Conservation (phyloP, 1,284 basidiomycete species). For the Ganoderma resinaceum region DNA sequence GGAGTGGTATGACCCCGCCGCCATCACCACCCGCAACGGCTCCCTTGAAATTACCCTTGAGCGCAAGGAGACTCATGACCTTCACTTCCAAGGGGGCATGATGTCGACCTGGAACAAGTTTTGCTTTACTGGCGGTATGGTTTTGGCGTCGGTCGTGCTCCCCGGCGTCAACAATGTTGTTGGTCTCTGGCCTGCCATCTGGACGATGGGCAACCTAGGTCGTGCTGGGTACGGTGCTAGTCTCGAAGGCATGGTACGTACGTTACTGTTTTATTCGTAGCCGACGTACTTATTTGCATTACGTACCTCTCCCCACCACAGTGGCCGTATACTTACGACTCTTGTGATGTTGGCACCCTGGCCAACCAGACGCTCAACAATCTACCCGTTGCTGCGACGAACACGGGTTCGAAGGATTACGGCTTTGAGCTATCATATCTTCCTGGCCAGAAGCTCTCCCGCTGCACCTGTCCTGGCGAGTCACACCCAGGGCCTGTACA, state of each 20-base stretch:
- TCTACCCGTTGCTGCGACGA: conserved; percentile 47
- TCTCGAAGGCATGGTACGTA: conserved; percentile 55
- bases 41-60: conserved; percentile 82
- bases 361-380: conserved; percentile 54
- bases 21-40: conserved; percentile 82
- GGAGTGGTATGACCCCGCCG: conserved; percentile 82
- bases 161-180: conserved; percentile 72
- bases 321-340: conserved; percentile 66
- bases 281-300: neutral
- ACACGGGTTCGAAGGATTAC: conserved; percentile 45
- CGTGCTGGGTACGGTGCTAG: conserved; percentile 68
- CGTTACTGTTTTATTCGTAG: neutral
- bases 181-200: conserved; percentile 64
- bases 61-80: conserved; percentile 69
- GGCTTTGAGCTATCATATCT: conserved; percentile 63
- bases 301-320: conserved; percentile 15
- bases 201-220: conserved; percentile 65
- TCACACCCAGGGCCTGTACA: conserved; percentile 83
- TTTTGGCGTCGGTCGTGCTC: conserved; percentile 77
- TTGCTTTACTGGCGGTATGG: conserved; percentile 90
- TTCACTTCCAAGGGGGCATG: conserved; percentile 80
- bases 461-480: conserved; percentile 85
- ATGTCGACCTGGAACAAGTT: conserved; percentile 90
- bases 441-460: conserved; percentile 80
- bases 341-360: conserved; percentile 65